A percentile compares a stretch with the other conserved stretches of the same genome.
Evolutionary conservation across 2,329 filamentous ascomycete species (phyloP).

Genomic region (Pseudogymnoascus sp.): DNA sequence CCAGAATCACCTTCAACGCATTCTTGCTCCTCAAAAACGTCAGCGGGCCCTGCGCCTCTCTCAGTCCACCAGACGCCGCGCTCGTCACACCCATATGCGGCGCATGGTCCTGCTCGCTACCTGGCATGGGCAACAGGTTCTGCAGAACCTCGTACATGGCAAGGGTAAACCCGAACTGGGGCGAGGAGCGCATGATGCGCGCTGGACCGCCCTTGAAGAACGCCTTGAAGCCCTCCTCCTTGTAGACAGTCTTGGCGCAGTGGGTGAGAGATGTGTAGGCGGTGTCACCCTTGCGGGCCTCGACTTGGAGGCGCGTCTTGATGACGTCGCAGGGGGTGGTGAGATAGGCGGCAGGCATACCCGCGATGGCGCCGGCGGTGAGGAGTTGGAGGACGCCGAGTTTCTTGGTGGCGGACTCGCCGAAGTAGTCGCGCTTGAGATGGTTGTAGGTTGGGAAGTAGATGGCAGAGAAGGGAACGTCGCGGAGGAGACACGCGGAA

Average conservation of each 20-base stretch:
- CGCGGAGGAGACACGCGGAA: constrained; percentile 84
- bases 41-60: constrained; percentile 27
- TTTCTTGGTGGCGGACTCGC: constrained; percentile 78
- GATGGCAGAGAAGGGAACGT: constrained; percentile 96
- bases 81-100: constrained; percentile 50
- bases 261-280: constrained; percentile 81
- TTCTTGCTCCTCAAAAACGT: constrained; percentile 71
- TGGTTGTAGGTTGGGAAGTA: constrained; percentile 98
- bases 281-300: constrained; percentile 89
- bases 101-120: constrained; percentile 44
- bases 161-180: constrained; percentile 96
- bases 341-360: constrained; percentile 86
- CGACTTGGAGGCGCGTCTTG: constrained; percentile 96
- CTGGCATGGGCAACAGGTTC: constrained; percentile 69
- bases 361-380: constrained; percentile 86
- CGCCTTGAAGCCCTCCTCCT: constrained; percentile 86
- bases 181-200: constrained; percentile 87
- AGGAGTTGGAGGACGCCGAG: constrained; percentile 85
- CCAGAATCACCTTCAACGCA: constrained; percentile 88
- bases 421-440: constrained; percentile 87
- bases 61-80: constrained; percentile 46
- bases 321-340: constrained; percentile 98
- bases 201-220: constrained; percentile 99
- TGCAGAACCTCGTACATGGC: constrained; percentile 92
- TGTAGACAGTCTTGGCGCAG: constrained; percentile 71